A percentile compares a stretch with the other conserved stretches of the same genome.
These are phyloP conservation scores for Aspergillus conjunctus DNA, from an alignment of 495 filamentous ascomycete genomes.

Conservation along the genomic window DNA sequence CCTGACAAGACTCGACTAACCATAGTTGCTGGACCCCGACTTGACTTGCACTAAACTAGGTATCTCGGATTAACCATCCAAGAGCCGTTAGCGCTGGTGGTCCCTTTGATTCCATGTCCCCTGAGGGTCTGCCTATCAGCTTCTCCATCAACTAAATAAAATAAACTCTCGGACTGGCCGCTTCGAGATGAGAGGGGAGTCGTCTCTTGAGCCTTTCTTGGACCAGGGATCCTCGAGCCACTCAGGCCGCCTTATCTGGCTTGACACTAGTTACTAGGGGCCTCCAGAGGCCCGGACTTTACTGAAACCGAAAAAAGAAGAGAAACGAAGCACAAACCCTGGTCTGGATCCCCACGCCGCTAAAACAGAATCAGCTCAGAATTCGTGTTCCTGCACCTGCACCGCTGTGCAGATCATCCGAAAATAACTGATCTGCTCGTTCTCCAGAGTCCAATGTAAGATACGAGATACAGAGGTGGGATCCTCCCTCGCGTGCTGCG, in stretches of 20 bases:
- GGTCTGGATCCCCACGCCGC: not conserved
- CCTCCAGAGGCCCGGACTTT: too few species aligned
- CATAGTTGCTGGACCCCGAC: not conserved
- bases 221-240: not conserved
- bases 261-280: not conserved
- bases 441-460: constrained; percentile 4
- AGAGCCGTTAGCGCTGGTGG: constrained; percentile 6
- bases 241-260: not conserved
- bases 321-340: not conserved
- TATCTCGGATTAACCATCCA: constrained; percentile 4
- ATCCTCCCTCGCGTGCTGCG: not conserved
- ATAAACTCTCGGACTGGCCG: not conserved
- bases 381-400: constrained; percentile 14
- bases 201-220: not conserved
- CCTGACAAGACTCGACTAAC: not conserved
- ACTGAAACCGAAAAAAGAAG: too few species aligned
- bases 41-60: not conserved
- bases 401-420: constrained; percentile 20
- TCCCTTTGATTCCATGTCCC: not conserved
- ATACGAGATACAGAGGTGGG: not conserved
- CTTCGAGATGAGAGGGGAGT: not conserved
- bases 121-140: not conserved
- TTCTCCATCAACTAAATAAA: not conserved
- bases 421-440: not conserved
- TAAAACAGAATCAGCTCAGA: constrained; percentile 1